Evolutionary conservation across 768 basidiomycete genomes (phyloP).

Genomic region (Lentinula boryana): DNA sequence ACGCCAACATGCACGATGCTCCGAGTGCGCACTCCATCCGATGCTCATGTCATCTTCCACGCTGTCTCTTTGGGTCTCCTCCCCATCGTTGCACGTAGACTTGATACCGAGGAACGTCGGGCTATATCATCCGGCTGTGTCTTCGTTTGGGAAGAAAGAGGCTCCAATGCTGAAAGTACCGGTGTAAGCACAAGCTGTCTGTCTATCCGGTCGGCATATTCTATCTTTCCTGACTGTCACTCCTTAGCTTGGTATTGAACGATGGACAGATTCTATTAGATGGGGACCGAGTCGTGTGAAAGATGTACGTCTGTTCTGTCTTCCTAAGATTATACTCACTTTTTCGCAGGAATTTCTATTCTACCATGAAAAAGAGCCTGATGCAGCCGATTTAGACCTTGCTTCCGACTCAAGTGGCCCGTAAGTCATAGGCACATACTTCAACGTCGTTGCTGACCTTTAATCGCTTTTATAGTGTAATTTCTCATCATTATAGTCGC

Average conservation of each 20-base stretch:
- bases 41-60: conserved; percentile 73
- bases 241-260: conserved; percentile 63
- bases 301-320: conserved; percentile 44
- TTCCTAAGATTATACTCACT: conserved; percentile 5
- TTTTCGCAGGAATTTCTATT: conserved; percentile 62
- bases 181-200: conserved; percentile 38
- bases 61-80: conserved; percentile 53
- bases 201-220: conserved; percentile 10
- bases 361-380: conserved; percentile 61
- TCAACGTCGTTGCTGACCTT: neutral
- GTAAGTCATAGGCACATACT: conserved; percentile 25
- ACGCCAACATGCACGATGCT: conserved; percentile 61
- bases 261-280: conserved; percentile 75
- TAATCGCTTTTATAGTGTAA: conserved; percentile 4
- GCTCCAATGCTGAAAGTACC: conserved; percentile 57
- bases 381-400: conserved; percentile 38
- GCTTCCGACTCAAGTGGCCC: conserved; percentile 45
- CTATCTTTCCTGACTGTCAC: neutral
- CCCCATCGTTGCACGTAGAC: conserved; percentile 63
- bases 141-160: conserved; percentile 81
- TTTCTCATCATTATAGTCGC: conserved; percentile 17
- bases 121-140: conserved; percentile 66
- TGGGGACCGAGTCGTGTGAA: conserved; percentile 79
- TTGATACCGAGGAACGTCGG: conserved; percentile 73
- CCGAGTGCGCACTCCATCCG: conserved; percentile 56